These are phyloP conservation scores for Fusarium lyarnte DNA, from an alignment of 2,329 filamentous ascomycete species.

Conservation along the genomic window DNA sequence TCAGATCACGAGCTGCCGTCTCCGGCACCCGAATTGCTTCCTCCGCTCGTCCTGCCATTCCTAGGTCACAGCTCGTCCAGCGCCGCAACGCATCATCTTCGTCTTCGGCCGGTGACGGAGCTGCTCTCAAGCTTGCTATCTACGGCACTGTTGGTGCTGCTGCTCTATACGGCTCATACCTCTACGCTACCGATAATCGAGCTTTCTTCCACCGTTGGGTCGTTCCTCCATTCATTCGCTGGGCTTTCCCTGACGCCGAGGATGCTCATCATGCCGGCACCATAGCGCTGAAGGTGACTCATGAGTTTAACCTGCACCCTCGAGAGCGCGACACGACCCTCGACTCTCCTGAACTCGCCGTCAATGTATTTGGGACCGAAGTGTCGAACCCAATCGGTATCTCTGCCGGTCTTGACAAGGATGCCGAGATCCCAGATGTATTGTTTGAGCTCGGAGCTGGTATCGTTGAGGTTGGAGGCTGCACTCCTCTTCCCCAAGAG, in stretches of 20 bases:
- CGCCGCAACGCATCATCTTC: slow-evolving; percentile 51
- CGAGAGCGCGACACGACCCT: slow-evolving; percentile 72
- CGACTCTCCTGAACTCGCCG: slow-evolving; percentile 47
- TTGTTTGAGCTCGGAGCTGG: slow-evolving; percentile 86
- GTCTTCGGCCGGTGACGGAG: slow-evolving; percentile 44
- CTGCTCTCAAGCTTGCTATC: slow-evolving; percentile 49
- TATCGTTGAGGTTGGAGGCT: slow-evolving; percentile 91
- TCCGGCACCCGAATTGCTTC: slow-evolving; percentile 30
- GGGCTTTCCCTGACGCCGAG: slow-evolving; percentile 79
- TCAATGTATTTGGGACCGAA: slow-evolving; percentile 76
- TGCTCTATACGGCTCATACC: slow-evolving; percentile 61
- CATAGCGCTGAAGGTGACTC: slow-evolving; percentile 74
- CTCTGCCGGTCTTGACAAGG: slow-evolving; percentile 95
- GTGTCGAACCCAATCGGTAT: slow-evolving; percentile 91
- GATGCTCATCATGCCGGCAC: slow-evolving; percentile 90
- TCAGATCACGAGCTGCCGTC: slow-evolving; percentile 38
- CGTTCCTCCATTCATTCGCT: slow-evolving; percentile 72
- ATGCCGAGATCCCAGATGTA: slow-evolving; percentile 86
- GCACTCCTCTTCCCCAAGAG: slow-evolving; percentile 85
- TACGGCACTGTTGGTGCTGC: slow-evolving; percentile 55
- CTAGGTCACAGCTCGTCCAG: slow-evolving; percentile 33
- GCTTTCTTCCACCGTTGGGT: slow-evolving; percentile 75
- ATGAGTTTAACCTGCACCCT: slow-evolving; percentile 79
- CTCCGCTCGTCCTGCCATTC: slow-evolving; percentile 29
- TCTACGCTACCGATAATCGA: slow-evolving; percentile 80